Evolutionary conservation across 2,329 filamentous ascomycete species (phyloP).

Genomic region (Phoma sp.): DNA sequence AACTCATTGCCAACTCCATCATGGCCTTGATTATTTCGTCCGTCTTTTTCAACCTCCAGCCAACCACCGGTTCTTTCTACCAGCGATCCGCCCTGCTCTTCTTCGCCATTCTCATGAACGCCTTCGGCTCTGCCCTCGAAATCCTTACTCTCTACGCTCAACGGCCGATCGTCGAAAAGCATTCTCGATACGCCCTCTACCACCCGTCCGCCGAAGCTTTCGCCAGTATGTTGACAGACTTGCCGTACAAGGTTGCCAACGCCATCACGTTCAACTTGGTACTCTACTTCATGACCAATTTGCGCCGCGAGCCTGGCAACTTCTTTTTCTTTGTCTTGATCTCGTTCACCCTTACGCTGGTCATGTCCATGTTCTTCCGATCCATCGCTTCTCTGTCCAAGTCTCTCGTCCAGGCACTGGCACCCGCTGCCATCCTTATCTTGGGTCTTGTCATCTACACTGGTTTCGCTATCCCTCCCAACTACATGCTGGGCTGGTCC

Average conservation of each 20-base stretch:
- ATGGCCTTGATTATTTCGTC: slow-evolving; percentile 80
- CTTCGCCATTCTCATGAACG: slow-evolving; percentile 87
- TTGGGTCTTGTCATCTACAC: slow-evolving; percentile 71
- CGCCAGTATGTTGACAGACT: slow-evolving; percentile 82
- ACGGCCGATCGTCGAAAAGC: slow-evolving; percentile 91
- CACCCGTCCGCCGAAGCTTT: slow-evolving; percentile 90
- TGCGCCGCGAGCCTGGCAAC: slow-evolving; percentile 73
- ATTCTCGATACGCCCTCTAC: slow-evolving; percentile 83
- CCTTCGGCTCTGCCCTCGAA: slow-evolving; percentile 80
- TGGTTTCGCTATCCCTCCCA: slow-evolving; percentile 64
- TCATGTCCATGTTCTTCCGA: slow-evolving; percentile 88
- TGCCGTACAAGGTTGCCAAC: slow-evolving; percentile 83
- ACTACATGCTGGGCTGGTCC: slow-evolving; percentile 79
- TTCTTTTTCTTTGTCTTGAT: slow-evolving; percentile 90
- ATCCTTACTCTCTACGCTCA: slow-evolving; percentile 87
- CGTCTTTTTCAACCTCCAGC: slow-evolving; percentile 78
- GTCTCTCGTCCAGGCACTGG: slow-evolving; percentile 65
- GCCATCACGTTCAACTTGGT: slow-evolving; percentile 77
- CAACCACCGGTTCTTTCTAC: slow-evolving; percentile 75
- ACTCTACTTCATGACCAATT: slow-evolving; percentile 86
- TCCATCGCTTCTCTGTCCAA: slow-evolving; percentile 78
- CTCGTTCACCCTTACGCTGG: slow-evolving; percentile 73
- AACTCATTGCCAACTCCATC: slow-evolving; percentile 72
- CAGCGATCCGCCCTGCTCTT: slow-evolving; percentile 80
- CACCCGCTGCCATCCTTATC: slow-evolving; percentile 64